These are phyloP conservation scores for Paecilomyces formosus DNA, from an alignment of 2,329 filamentous ascomycete species.

Conservation along the genomic window DNA sequence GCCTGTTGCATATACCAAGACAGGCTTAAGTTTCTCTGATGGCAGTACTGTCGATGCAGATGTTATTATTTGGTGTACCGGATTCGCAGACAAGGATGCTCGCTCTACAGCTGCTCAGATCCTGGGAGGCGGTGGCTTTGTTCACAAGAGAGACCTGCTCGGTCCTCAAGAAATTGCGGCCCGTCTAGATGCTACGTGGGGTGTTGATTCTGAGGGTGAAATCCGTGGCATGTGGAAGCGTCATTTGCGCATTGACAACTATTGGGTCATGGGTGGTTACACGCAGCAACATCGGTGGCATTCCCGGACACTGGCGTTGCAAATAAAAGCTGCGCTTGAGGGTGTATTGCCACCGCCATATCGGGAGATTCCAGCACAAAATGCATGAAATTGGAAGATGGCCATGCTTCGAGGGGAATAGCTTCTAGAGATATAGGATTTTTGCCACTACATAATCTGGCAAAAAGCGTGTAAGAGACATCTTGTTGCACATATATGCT, in stretches of 20 bases:
- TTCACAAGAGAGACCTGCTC: constrained; percentile 1
- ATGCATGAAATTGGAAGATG: not conserved
- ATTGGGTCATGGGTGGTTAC: constrained; percentile 42
- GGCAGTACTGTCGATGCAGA: constrained; percentile 26
- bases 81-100: constrained; percentile 28
- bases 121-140: constrained; percentile 13
- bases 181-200: constrained; percentile 34
- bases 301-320: constrained; percentile 38
- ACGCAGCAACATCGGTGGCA: constrained; percentile 33
- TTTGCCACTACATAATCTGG: too few species aligned
- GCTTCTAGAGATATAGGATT: too few species aligned
- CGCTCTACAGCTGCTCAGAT: constrained; percentile 18
- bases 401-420: too few species aligned
- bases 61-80: constrained; percentile 37
- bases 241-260: constrained; percentile 17
- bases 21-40: constrained; percentile 27
- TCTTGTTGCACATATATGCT: too few species aligned
- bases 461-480: too few species aligned
- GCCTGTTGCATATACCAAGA: constrained; percentile 23
- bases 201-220: constrained; percentile 37
- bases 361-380: constrained; percentile 10
- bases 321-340: constrained; percentile 33
- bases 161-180: constrained; percentile 30
- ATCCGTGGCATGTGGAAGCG: constrained; percentile 35
- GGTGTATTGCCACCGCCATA: constrained; percentile 28